Evolutionary conservation across 2,329 filamentous ascomycete genomes (phyloP).

Genomic region (Tolypocladium sp.): DNA sequence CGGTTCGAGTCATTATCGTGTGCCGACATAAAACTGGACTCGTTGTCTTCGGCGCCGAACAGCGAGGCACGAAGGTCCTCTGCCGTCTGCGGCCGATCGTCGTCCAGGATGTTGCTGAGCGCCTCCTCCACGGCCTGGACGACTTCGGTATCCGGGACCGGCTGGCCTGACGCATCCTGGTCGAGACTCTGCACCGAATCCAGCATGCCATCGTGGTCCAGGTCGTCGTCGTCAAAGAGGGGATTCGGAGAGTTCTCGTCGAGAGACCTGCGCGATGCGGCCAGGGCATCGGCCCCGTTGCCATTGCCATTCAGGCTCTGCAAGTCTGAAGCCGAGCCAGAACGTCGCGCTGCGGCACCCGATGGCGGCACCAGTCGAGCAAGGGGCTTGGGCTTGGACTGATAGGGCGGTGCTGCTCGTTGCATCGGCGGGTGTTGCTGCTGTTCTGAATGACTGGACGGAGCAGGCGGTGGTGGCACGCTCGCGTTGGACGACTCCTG

Average conservation of each 20-base stretch:
- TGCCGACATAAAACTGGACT: slow-evolving; percentile 40
- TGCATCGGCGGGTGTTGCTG: slow-evolving; percentile 10
- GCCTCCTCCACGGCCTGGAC: slow-evolving; percentile 91
- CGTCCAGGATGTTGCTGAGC: slow-evolving; percentile 84
- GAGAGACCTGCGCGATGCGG: slow-evolving; percentile 52
- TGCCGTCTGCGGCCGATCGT: slow-evolving; percentile 55
- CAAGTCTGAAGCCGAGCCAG: slow-evolving; percentile 40
- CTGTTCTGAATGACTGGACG: background rate
- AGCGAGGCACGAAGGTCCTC: slow-evolving; percentile 59
- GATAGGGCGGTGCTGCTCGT: slow-evolving; percentile 27
- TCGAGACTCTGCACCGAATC: slow-evolving; percentile 75
- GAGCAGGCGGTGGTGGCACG: slow-evolving; percentile 3
- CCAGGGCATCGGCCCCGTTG: slow-evolving; percentile 30
- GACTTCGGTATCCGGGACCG: slow-evolving; percentile 63
- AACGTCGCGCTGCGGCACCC: slow-evolving; percentile 28
- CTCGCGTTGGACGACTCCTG: slow-evolving; percentile 55
- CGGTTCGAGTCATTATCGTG: slow-evolving; percentile 52
- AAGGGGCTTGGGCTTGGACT: slow-evolving; percentile 32
- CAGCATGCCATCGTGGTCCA: slow-evolving; percentile 59
- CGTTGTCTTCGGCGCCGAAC: slow-evolving; percentile 36
- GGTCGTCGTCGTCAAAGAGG: slow-evolving; percentile 77
- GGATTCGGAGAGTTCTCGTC: slow-evolving; percentile 47
- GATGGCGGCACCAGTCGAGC: slow-evolving; percentile 28
- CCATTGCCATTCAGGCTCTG: slow-evolving; percentile 26
- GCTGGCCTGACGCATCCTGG: slow-evolving; percentile 46